These are phyloP conservation scores for Biscogniauxia mediterranea DNA, from an alignment of 2,329 filamentous ascomycete species.

Conservation along the genomic window DNA sequence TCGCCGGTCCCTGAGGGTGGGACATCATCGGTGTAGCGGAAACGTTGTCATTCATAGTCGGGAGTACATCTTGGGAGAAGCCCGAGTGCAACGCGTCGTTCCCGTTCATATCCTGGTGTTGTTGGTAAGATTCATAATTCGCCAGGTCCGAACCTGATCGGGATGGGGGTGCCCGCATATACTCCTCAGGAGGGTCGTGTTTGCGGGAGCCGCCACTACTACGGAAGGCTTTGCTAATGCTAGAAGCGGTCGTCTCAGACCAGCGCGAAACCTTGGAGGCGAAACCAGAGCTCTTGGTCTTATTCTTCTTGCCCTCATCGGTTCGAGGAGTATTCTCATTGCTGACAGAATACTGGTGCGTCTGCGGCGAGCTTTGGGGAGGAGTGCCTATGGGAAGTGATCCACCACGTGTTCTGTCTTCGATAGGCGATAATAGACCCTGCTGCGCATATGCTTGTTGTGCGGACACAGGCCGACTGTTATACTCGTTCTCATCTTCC, in stretches of 20 bases:
- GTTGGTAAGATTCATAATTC: constrained; percentile 61
- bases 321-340: constrained; percentile 77
- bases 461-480: constrained; percentile 36
- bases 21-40: constrained; percentile 23
- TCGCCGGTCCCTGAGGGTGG: constrained; percentile 48
- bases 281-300: constrained; percentile 74
- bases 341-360: constrained; percentile 52
- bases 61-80: constrained; percentile 51
- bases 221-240: constrained; percentile 74
- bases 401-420: constrained; percentile 50
- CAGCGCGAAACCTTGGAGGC: constrained; percentile 94
- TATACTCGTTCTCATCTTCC: constrained; percentile 76
- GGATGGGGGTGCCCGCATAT: constrained; percentile 59
- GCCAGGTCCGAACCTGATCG: constrained; percentile 75
- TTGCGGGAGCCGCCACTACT: constrained; percentile 59
- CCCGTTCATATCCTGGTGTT: constrained; percentile 50
- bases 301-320: constrained; percentile 82
- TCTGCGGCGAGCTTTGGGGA: constrained; percentile 46
- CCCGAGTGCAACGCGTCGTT: constrained; percentile 61
- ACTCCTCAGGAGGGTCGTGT: constrained; percentile 60
- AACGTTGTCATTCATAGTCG: constrained; percentile 23
- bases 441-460: constrained; percentile 58
- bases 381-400: constrained; percentile 59
- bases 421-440: constrained; percentile 59
- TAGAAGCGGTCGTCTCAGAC: constrained; percentile 95